Evolutionary conservation across 192 early-diverging fungal species (phyloP), one percentile per base, ranked within the genome.

Genomic region (Podila minutissima): DNA sequence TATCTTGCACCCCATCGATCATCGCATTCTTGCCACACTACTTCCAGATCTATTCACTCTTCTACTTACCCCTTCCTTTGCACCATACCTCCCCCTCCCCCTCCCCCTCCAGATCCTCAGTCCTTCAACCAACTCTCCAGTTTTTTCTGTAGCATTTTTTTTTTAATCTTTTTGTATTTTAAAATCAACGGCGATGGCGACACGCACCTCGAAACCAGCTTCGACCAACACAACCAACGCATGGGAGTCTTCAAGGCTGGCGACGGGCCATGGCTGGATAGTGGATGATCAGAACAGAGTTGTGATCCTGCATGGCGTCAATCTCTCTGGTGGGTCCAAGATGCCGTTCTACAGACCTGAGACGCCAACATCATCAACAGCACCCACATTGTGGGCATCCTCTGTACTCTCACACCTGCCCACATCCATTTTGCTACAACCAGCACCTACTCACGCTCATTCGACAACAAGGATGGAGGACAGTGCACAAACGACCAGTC

Each of bases 321-420:
- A 91, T 66, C 63, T 91, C 31, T 82, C 83, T 19, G 88, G 85
- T 8, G 86, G 86, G n/a, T 68, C 86, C 33, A 91, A 91, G 75
- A 71, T 89, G 48, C 89, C 89, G 2, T 75, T 83, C 41, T 78
- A 74, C 8, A 59, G 78, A 17, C 66, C 83, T 33, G 19, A 62
- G 8, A 13, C 20, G 5, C n/a, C 59, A 17, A 46, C 22, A 8
- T 29, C 64, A 38, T 13, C 57, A 37, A 26, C 57, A 41, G n/a
- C 65, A 26, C 2, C 64, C 2, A 17, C 24, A 49, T 22, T 15
- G 46, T 20, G 29, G 20, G 13, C 63, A 64, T 48, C 55, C 9
- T 51, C 22, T 15, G 1, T 24, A 46, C 13, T 46, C 13, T 46
- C 41, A 46, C 41, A 46, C 41, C 41, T 46, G 8, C 41, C 41